phyloP scores from a whole-genome alignment of 768 basidiomycete genomes.

The Lyophyllum shimeji region DNA sequence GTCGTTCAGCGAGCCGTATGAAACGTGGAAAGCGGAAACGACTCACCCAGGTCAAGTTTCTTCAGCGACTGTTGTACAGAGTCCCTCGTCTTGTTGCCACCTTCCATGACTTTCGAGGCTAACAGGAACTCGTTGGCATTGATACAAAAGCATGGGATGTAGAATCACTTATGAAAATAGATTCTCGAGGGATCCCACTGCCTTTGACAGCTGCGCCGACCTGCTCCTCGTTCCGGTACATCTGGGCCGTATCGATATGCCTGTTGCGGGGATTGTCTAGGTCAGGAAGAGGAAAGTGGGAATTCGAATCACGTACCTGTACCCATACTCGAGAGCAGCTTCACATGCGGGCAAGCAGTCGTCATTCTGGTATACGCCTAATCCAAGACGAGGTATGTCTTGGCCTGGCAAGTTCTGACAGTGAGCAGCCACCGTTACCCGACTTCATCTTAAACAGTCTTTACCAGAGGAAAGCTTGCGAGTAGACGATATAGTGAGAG shows the following conservation, averaged over 20 bases:
- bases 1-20: neutral
- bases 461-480: conserved; percentile 14
- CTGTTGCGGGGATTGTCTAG: conserved; percentile 30
- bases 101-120: conserved; percentile 54
- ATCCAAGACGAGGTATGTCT: conserved; percentile 62
- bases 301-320: conserved; percentile 35
- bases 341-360: conserved; percentile 51
- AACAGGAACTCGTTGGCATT: conserved; percentile 21
- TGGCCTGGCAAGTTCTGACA: conserved; percentile 33
- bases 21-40: neutral
- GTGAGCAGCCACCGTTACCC: neutral
- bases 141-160: neutral
- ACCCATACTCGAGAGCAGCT: conserved; percentile 63
- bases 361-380: conserved; percentile 70
- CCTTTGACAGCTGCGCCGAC: conserved; percentile 62
- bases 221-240: conserved; percentile 61
- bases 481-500: conserved; percentile 6
- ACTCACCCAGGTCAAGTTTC: conserved; percentile 56
- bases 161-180: conserved; percentile 64
- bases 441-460: neutral
- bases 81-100: conserved; percentile 5
- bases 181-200: conserved; percentile 53
- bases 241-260: conserved; percentile 72
- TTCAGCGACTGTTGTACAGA: conserved; percentile 39
- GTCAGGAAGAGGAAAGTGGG: neutral